Evolutionary conservation across 257 asterid species (phyloP).

Genomic region (Dorcoceras hygrometricum): DNA sequence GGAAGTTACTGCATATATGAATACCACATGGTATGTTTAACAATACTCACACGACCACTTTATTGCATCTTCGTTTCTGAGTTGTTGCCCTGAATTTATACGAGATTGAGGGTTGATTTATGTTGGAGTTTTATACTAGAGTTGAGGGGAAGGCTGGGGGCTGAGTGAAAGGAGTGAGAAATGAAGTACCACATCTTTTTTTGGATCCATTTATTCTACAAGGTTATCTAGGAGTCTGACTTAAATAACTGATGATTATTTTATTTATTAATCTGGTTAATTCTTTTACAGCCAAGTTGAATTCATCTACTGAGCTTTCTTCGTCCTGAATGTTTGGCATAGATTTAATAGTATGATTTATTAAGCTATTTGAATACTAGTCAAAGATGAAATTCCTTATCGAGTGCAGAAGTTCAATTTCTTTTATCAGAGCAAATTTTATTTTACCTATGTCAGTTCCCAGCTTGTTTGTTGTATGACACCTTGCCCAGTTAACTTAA

Average conservation of each 20-base stretch:
- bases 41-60: constrained; percentile 21
- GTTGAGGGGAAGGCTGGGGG: background rate
- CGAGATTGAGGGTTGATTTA: background rate
- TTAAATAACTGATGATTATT: background rate
- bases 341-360: background rate
- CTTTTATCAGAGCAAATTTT: background rate
- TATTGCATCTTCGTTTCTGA: background rate
- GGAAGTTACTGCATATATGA: constrained; percentile 99
- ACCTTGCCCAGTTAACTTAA: background rate
- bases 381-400: background rate
- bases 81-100: background rate
- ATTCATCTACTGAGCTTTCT: background rate
- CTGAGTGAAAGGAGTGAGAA: background rate
- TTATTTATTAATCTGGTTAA: background rate
- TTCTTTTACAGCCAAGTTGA: background rate
- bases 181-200: background rate
- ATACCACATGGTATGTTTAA: constrained; percentile 87
- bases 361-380: background rate
- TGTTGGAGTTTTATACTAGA: too few relatives aligned
- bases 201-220: background rate
- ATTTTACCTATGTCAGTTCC: background rate
- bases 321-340: background rate
- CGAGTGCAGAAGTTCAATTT: background rate
- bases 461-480: background rate
- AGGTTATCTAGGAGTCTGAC: background rate